These are phyloP conservation scores for Microdochium bolleyi DNA, from an alignment of 2,329 filamentous ascomycete species.

Conservation along the genomic window DNA sequence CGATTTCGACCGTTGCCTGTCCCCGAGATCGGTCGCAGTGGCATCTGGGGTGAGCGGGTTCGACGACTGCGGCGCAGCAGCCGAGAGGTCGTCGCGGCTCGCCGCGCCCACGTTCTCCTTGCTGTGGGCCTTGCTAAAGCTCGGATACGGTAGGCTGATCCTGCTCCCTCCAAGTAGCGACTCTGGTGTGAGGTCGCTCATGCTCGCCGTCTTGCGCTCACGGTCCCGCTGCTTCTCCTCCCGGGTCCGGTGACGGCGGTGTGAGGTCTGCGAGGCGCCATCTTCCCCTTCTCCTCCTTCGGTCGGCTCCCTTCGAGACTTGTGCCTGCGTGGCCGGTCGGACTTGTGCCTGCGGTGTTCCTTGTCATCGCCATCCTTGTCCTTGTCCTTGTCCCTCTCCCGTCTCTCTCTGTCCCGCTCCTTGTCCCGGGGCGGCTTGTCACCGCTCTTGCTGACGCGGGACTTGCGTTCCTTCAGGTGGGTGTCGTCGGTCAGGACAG, in stretches of 20 bases:
- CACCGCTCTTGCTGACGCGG: constrained; percentile 4
- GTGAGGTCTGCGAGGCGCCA: constrained; percentile 14
- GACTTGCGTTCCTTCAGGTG: neutral
- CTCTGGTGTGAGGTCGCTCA: constrained; percentile 22
- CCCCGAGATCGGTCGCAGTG: constrained; percentile 52
- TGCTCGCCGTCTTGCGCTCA: constrained; percentile 18
- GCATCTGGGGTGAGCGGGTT: constrained; percentile 61
- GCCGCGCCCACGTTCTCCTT: constrained; percentile 65
- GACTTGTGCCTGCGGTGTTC: constrained; percentile 15
- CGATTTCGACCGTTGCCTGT: constrained; percentile 39
- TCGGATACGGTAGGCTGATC: constrained; percentile 22
- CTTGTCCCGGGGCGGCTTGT: constrained; percentile 3
- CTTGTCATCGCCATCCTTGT: constrained; percentile 12
- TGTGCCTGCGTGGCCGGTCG: constrained; percentile 17
- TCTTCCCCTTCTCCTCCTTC: constrained; percentile 4
- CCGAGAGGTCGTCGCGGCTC: constrained; percentile 45
- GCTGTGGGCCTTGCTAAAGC: constrained; percentile 67
- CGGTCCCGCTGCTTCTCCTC: constrained; percentile 19
- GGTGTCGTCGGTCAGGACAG: neutral
- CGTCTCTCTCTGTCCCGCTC: constrained; percentile 3
- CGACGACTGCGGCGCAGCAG: constrained; percentile 15
- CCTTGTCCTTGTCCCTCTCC: constrained; percentile 8
- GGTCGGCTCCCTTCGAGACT: constrained; percentile 3
- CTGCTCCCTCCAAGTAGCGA: constrained; percentile 14
- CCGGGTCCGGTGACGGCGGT: constrained; percentile 19